Percentiles rank a stretch among this genome's conserved stretches.
Evolutionary conservation across 768 basidiomycete species (phyloP).

Genomic region (Fistulinella prunicolor): DNA sequence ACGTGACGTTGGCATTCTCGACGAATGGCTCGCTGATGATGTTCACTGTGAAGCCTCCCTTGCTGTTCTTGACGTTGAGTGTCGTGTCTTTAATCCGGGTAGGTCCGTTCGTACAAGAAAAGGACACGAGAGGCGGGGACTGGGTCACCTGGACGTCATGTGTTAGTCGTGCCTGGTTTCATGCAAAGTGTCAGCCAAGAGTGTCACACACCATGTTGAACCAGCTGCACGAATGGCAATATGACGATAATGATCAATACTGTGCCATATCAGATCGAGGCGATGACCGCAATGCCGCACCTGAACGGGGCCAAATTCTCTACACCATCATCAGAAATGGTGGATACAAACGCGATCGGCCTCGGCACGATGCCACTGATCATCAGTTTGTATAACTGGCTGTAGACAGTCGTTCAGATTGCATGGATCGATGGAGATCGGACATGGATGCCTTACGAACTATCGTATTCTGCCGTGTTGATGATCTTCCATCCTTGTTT

Average conservation of each 20-base stretch:
- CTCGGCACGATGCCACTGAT: slow-evolving; percentile 41
- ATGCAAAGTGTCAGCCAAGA: background rate
- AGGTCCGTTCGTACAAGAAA: slow-evolving; percentile 24
- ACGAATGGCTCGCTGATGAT: slow-evolving; percentile 53
- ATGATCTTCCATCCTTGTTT: slow-evolving; percentile 35
- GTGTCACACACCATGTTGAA: slow-evolving; percentile 24
- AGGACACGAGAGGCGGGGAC: slow-evolving; percentile 37
- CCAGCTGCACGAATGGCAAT: slow-evolving; percentile 16
- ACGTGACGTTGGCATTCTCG: slow-evolving; percentile 37
- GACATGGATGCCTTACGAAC: slow-evolving; percentile 17
- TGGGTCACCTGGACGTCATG: slow-evolving; percentile 14
- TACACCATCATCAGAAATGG: slow-evolving; percentile 31
- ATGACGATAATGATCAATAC: slow-evolving; percentile 2
- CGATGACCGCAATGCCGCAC: slow-evolving; percentile 9
- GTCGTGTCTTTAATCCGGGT: slow-evolving; percentile 41
- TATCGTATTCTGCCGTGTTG: slow-evolving; percentile 29
- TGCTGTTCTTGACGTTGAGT: slow-evolving; percentile 44
- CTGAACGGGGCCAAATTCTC: slow-evolving; percentile 46
- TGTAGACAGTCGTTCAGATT: slow-evolving; percentile 1
- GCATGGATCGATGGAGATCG: background rate
- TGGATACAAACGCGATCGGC: slow-evolving; percentile 46
- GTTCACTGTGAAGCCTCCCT: slow-evolving; percentile 48
- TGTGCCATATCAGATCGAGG: background rate
- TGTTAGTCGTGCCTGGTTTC: background rate
- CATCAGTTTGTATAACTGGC: slow-evolving; percentile 33